Evolutionary conservation across 2,329 filamentous ascomycete species (phyloP).

Genomic region (Stemphylium lycopersici): DNA sequence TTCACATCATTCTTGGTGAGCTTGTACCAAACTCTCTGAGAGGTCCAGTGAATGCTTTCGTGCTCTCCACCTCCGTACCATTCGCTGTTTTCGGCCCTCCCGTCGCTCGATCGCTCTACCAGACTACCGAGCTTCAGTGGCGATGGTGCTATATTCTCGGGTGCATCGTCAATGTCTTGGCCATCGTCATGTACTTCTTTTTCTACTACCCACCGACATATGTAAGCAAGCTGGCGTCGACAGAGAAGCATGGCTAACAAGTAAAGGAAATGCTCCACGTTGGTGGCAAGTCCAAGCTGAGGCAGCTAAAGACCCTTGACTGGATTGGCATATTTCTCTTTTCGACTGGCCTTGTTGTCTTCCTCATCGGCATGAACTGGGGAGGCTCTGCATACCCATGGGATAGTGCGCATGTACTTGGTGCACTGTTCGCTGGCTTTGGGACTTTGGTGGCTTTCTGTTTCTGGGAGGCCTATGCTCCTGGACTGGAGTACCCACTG

Average conservation of each 20-base stretch:
- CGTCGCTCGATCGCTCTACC: constrained; percentile 37
- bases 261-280: constrained; percentile 44
- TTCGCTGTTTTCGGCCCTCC: constrained; percentile 42
- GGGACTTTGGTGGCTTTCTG: constrained; percentile 41
- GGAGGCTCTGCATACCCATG: constrained; percentile 47
- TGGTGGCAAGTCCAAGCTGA: constrained; percentile 43
- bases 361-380: constrained; percentile 57
- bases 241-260: background rate
- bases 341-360: constrained; percentile 53
- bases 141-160: constrained; percentile 42
- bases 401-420: constrained; percentile 44
- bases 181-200: constrained; percentile 40
- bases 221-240: constrained; percentile 18
- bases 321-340: constrained; percentile 56
- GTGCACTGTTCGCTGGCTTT: constrained; percentile 43
- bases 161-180: constrained; percentile 38
- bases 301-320: constrained; percentile 51
- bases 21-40: constrained; percentile 44
- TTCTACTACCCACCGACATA: constrained; percentile 48
- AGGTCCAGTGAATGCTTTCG: constrained; percentile 46
- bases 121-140: constrained; percentile 41
- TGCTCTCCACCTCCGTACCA: constrained; percentile 36
- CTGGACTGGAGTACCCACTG: constrained; percentile 42
- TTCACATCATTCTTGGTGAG: constrained; percentile 48
- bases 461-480: constrained; percentile 36